Evolutionary conservation across 2,329 filamentous ascomycete genomes (phyloP), one percentile per base, ranked within the genome.

Genomic region (Monosporascus sp.): DNA sequence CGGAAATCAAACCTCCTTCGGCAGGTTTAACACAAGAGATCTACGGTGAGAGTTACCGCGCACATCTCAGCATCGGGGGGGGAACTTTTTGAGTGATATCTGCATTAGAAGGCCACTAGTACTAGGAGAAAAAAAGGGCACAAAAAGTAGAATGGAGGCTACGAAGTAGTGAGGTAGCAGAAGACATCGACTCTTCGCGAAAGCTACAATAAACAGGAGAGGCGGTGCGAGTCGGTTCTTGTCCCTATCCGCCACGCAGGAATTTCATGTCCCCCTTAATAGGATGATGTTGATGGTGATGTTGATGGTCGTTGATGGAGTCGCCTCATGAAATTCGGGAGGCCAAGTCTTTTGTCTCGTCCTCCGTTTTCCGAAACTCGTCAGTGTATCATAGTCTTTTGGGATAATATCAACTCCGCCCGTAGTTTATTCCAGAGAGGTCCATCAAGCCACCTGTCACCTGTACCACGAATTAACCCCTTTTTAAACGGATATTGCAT

Each of bases 31-130:
- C 31, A 14, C 11, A 11, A 27, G 31, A 35, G 31, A 14, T 35
- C 11, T 14, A 35, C 31, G 31, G 9, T 11, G 5, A 14, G 31
- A 35, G 31, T 35, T 35, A 35, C 9, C 11, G 31, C 31, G 5
- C 31, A 35, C 11, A 35, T 9, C 31, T 14, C 31, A 60, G 60
- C 52, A 64, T 63, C 62, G 63, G 9, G 27, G 11, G 61, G 60
- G 53, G 49, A 54, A 54, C 56, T 55, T 41, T 71, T 72, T 72
- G 73, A 74, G 72, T 76, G 75, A 80, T 81, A 80, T 81, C 75
- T 80, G 78, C 77, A 83, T 83, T 82, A 83, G 74, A 81, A 81
- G 76, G 75, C 73, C 75, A 81, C 73, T 81, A 82, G 68, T 76
- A 77, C 72, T 78, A 76, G 65, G 63, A 69, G 72, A 73, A 71